Evolutionary conservation across 2,329 filamentous ascomycete species (phyloP).

Genomic region (Didymella sp.): DNA sequence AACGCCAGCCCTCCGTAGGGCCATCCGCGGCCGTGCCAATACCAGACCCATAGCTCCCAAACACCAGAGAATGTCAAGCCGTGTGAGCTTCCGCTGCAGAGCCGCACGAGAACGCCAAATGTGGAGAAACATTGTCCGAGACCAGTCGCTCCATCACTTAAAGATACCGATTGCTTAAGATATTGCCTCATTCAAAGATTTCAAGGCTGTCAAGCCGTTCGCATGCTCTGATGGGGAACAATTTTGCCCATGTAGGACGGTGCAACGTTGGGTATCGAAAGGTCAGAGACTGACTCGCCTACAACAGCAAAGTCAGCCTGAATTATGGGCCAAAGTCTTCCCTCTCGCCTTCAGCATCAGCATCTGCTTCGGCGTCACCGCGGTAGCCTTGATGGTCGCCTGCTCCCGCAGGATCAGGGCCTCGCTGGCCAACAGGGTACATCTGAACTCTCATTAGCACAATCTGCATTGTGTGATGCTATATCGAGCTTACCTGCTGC

Average conservation of each 20-base stretch:
- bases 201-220: background rate
- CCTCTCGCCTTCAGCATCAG: slow-evolving; percentile 50
- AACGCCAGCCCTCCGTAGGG: slow-evolving; percentile 34
- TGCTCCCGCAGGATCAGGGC: slow-evolving; percentile 46
- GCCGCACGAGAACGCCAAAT: slow-evolving; percentile 19
- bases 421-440: slow-evolving; percentile 50
- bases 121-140: slow-evolving; percentile 13
- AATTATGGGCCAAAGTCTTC: slow-evolving; percentile 46
- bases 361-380: slow-evolving; percentile 47
- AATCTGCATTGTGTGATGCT: background rate
- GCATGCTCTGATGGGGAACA: background rate
- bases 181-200: background rate
- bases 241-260: background rate
- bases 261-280: background rate
- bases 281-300: background rate
- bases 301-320: background rate
- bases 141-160: background rate
- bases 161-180: background rate
- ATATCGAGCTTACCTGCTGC: slow-evolving; percentile 71
- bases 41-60: slow-evolving; percentile 31
- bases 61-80: slow-evolving; percentile 29
- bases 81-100: slow-evolving; percentile 19
- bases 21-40: slow-evolving; percentile 47
- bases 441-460: slow-evolving; percentile 33
- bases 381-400: slow-evolving; percentile 50